Conservation (phyloP, 805 yeast species). For the Metschnikowia similis region DNA sequence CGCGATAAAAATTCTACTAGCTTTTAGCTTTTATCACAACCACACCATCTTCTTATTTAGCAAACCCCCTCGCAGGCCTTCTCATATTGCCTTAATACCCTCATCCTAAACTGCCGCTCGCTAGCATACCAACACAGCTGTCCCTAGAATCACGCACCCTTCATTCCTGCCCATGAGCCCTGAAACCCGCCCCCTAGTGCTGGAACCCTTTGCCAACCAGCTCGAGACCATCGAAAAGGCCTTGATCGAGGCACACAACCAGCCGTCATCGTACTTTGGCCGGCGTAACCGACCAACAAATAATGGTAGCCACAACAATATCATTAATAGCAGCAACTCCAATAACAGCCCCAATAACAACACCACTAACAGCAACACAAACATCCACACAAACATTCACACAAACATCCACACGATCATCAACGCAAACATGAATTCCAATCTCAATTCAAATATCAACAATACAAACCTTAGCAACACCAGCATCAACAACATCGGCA, state of each 20-base stretch:
- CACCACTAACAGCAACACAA: neutral
- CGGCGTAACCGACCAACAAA: constrained; percentile 12
- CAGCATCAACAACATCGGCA: neutral
- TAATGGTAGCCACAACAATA: neutral
- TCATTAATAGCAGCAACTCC: neutral
- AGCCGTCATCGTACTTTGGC: constrained; percentile 23
- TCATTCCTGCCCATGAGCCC: neutral
- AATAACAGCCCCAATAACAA: neutral
- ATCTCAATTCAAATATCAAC: neutral
- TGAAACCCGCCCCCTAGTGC: constrained; percentile 17
- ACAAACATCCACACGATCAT: neutral
- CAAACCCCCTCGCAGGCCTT: too few species aligned
- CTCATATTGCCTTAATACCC: too few species aligned
- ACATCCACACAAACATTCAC: neutral
- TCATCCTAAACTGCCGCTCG: too few species aligned
- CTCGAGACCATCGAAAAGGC: constrained; percentile 29
- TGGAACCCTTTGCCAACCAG: constrained; percentile 34
- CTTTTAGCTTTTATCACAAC: too few species aligned
- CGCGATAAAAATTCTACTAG: too few species aligned
- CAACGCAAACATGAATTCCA: neutral
- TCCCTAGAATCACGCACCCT: neutral
- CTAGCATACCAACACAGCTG: too few species aligned
- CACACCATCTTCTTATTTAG: too few species aligned
- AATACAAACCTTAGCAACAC: too few species aligned
- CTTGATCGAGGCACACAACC: constrained; percentile 30